Base-by-base conservation (phyloP, 1,139 yeast genomes). In the Kodamaea fungicola region DNA sequence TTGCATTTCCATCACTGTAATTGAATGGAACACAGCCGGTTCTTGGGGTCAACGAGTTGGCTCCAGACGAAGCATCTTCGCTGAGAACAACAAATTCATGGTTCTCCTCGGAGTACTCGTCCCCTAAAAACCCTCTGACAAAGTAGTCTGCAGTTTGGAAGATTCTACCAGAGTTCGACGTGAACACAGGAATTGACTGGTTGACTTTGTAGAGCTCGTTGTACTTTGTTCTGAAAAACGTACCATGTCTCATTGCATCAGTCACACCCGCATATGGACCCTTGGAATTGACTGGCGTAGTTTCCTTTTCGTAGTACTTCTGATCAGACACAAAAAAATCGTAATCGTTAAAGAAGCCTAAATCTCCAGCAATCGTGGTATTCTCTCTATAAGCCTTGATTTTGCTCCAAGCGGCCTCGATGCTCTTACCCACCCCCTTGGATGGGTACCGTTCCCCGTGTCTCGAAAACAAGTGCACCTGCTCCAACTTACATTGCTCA, bases 371-470 rank as follows among this genome's bases (percentile, higher is more conserved):
- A 41, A 60, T 9, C 12, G 29, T n/a, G 29, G 9, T 10, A 16
- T 27, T 54, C 4, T n/a, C 9, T 10, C 29, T 53, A 43, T 54
- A 55, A 10, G 44, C 35, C 35, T 50, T 33, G 35, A 61, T 48
- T 39, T 55, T 59, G 8, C 45, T 32, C 39, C 49, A 38, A 28
- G 60, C 40, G 7, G 47, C 46, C 32, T 57, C 47, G 30, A 39
- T 34, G 24, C n/a, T 32, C n/a, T 31, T 25, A 3, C 50, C 52
- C 3, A 25, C 32, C 7, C 28, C 40, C 19, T 39, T 41, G 31
- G 53, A 45, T 33, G 87, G 88, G 54, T 68, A 83, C 49, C 92
- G 64, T 52, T 82, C 89, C n/a, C 90, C 92, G 49, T 84, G 92
- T 53, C 92, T 74, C 41, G 74, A 68, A 35, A 78, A 60, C 42